A percentile compares a stretch with the other conserved stretches of the same genome.
Evolutionary conservation across 78 protist species (phyloP).

Genomic region (Dictyostelium capitatum): DNA sequence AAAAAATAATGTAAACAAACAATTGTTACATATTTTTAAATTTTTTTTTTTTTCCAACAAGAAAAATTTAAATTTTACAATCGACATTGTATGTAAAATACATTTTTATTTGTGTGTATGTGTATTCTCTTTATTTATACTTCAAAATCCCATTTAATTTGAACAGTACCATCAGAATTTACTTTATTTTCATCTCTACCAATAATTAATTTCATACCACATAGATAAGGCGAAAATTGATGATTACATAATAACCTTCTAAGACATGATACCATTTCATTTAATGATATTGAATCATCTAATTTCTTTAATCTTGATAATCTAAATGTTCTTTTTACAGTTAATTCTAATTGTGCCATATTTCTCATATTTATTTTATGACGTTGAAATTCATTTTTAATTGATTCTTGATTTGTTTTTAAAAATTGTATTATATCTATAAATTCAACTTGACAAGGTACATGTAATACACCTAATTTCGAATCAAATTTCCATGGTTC

Average conservation of each 20-base stretch:
- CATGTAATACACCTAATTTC: slow-evolving; percentile 2
- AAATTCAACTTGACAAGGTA: background rate
- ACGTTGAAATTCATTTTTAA: slow-evolving; percentile 2
- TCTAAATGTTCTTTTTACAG: slow-evolving; percentile 49
- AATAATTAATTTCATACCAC: slow-evolving; percentile 27
- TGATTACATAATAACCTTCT: slow-evolving; percentile 22
- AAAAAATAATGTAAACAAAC: no score
- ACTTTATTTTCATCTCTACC: slow-evolving; percentile 49
- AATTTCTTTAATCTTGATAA: slow-evolving; percentile 11
- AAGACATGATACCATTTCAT: slow-evolving; percentile 48
- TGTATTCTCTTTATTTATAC: slow-evolving; percentile 1
- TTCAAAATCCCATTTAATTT: slow-evolving; percentile 69
- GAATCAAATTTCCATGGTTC: slow-evolving; percentile 32
- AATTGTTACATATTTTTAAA: no score
- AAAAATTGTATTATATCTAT: slow-evolving; percentile 1
- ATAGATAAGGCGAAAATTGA: slow-evolving; percentile 11
- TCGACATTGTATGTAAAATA: no score
- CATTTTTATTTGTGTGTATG: no score
- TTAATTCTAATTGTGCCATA: slow-evolving; percentile 41
- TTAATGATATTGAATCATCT: background rate
- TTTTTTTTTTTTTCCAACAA: no score
- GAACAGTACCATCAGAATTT: slow-evolving; percentile 27
- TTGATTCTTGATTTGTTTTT: background rate
- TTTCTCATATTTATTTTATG: slow-evolving; percentile 37
- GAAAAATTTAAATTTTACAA: no score